Percentiles rank a stretch among this genome's conserved stretches.
Conservation (phyloP, 2,329 filamentous ascomycete species). For the Leptodontidium sp. region DNA sequence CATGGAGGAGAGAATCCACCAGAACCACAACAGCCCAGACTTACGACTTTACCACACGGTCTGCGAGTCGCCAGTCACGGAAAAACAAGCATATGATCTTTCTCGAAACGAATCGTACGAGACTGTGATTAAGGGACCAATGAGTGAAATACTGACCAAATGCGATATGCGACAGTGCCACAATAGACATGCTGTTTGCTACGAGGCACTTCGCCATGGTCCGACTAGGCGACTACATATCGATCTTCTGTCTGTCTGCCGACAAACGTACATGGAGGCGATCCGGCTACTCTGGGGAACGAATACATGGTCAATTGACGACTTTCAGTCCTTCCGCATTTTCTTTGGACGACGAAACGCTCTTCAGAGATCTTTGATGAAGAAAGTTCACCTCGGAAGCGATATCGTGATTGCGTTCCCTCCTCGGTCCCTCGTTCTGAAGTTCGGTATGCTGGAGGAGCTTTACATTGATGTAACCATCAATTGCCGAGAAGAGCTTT, state of each 20-base stretch:
- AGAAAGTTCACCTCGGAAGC: background rate
- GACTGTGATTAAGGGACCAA: background rate
- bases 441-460: background rate
- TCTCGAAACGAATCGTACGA: background rate
- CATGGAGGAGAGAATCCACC: too few relatives aligned
- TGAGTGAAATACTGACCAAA: background rate
- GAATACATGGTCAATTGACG: conserved; percentile 6
- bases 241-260: too few relatives aligned
- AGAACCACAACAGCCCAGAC: background rate
- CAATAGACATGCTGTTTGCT: background rate
- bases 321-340: background rate
- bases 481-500: background rate
- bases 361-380: background rate
- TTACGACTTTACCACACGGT: background rate
- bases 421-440: background rate
- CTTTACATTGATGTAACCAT: conserved; percentile 14
- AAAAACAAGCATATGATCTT: background rate
- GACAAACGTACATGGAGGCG: background rate
- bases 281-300: background rate
- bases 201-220: background rate
- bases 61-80: background rate
- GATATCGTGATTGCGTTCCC: background rate
- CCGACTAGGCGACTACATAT: background rate
- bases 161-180: background rate
- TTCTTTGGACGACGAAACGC: too few relatives aligned